A percentile compares a stretch with the other conserved stretches of the same genome.
Conservation (phyloP, 345 rosid species). For the Cochlearia excelsa region DNA sequence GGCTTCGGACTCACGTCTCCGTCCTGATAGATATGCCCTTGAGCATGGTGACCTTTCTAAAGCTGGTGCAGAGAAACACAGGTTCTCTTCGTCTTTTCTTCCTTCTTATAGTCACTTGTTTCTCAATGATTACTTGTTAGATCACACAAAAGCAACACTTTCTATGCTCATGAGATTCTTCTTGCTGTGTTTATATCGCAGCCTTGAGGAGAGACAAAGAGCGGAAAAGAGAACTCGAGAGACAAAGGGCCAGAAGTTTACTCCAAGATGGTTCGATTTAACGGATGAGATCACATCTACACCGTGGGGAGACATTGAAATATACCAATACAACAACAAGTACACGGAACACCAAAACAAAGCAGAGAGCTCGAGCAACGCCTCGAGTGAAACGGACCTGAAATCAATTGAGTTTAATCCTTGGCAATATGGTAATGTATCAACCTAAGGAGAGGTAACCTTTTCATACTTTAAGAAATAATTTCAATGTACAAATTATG, state of each 20-base stretch:
- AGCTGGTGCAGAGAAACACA: slow-evolving; percentile 72
- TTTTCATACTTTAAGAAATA: not conserved
- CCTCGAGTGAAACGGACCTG: slow-evolving; percentile 34
- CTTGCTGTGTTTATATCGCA: slow-evolving; percentile 24
- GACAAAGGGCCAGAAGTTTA: slow-evolving; percentile 51
- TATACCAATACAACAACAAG: slow-evolving; percentile 64
- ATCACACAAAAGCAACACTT: not conserved
- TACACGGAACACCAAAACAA: slow-evolving; percentile 51
- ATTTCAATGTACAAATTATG: slow-evolving; percentile 1
- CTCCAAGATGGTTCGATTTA: slow-evolving; percentile 67
- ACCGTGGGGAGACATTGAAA: slow-evolving; percentile 71
- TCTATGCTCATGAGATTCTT: slow-evolving; percentile 21
- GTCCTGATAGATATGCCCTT: slow-evolving; percentile 81
- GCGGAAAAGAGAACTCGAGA: slow-evolving; percentile 68
- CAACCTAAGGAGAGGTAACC: slow-evolving; percentile 49
- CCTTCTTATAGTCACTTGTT: not conserved
- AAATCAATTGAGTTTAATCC: slow-evolving; percentile 59
- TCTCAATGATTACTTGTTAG: not conserved
- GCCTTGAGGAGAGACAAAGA: slow-evolving; percentile 78
- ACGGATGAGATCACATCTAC: slow-evolving; percentile 61
- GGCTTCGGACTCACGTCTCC: slow-evolving; percentile 75
- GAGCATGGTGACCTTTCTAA: slow-evolving; percentile 67
- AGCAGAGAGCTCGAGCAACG: slow-evolving; percentile 42
- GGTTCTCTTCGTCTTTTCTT: slow-evolving; percentile 38
- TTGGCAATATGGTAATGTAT: slow-evolving; percentile 62